phyloP scores from a whole-genome alignment of 495 filamentous ascomycete species.

The Paragyromitra xinjiangensis region DNA sequence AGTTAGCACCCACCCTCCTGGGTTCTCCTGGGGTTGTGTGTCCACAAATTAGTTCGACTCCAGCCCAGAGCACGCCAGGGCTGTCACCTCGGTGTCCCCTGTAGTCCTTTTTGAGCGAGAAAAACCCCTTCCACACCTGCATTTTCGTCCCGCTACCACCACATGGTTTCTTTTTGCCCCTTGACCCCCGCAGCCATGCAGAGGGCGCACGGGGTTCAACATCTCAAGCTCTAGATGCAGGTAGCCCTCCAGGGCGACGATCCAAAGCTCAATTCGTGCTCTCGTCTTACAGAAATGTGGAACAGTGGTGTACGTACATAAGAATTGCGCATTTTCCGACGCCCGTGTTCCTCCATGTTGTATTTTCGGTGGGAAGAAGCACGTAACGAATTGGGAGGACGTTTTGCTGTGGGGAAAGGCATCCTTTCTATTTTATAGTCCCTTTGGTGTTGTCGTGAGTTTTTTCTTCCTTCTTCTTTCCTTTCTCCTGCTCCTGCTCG shows the following conservation, averaged over 20 bases:
- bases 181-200: conserved; percentile 53
- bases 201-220: conserved; percentile 50
- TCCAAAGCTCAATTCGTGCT: conserved; percentile 50
- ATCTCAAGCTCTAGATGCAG: conserved; percentile 53
- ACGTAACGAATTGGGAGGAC: conserved; percentile 34
- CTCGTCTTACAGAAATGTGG: conserved; percentile 32
- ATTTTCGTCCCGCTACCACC: conserved; percentile 54
- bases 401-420: conserved; percentile 41
- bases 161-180: conserved; percentile 54
- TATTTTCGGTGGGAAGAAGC: conserved; percentile 33
- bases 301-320: conserved; percentile 45
- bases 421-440: conserved; percentile 43
- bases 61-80: conserved; percentile 21
- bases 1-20: conserved; percentile 41
- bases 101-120: conserved; percentile 48
- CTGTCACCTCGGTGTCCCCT: conserved; percentile 44
- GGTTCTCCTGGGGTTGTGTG: conserved; percentile 46
- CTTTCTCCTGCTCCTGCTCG: background rate
- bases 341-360: conserved; percentile 39
- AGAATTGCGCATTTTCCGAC: conserved; percentile 54
- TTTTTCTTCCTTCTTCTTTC: conserved; percentile 16
- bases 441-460: conserved; percentile 24
- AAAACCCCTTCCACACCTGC: conserved; percentile 49
- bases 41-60: conserved; percentile 38
- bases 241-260: conserved; percentile 44